These are phyloP conservation scores for Sporothrix humicola DNA, from an alignment of 2,329 filamentous ascomycete species.

Conservation along the genomic window DNA sequence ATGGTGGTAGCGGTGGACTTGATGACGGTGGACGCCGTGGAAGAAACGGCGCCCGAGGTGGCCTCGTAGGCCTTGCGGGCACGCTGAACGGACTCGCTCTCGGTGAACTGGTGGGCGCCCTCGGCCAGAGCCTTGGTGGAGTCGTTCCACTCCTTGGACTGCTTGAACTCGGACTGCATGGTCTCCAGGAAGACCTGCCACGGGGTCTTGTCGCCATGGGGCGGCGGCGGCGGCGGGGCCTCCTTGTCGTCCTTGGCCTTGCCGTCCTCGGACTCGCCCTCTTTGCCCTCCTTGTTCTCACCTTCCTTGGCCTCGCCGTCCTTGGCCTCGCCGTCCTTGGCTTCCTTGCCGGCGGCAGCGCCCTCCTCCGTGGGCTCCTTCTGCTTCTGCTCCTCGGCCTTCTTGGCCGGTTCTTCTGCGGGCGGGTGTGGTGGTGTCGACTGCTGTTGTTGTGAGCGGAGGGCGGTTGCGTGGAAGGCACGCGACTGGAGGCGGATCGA, in stretches of 20 bases:
- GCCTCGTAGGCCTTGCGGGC: slow-evolving; percentile 86
- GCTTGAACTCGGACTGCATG: slow-evolving; percentile 90
- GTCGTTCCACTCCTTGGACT: slow-evolving; percentile 99
- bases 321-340: slow-evolving; percentile 40
- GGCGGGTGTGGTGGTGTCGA: slow-evolving; percentile 35
- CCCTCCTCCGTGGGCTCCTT: slow-evolving; percentile 42
- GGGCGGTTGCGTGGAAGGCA: slow-evolving; percentile 46
- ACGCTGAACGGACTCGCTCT: slow-evolving; percentile 87
- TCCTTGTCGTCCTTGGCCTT: slow-evolving; percentile 61
- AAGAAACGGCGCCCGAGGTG: slow-evolving; percentile 81
- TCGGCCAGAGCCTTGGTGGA: slow-evolving; percentile 93
- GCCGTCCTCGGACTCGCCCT: slow-evolving; percentile 55
- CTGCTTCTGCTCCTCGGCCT: slow-evolving; percentile 42
- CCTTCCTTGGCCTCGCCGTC: slow-evolving; percentile 46
- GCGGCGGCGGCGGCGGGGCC: slow-evolving; percentile 82
- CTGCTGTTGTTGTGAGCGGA: slow-evolving; percentile 43
- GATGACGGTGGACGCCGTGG: slow-evolving; percentile 77
- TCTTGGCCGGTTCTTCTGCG: slow-evolving; percentile 36
- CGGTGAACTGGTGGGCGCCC: slow-evolving; percentile 86
- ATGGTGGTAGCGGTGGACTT: slow-evolving; percentile 86
- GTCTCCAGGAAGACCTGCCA: slow-evolving; percentile 99
- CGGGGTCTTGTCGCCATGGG: slow-evolving; percentile 95
- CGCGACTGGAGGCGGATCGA: slow-evolving; percentile 48
- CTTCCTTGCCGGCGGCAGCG: slow-evolving; percentile 43
- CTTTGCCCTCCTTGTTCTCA: slow-evolving; percentile 45